Conservation (phyloP, 2,329 filamentous ascomycete species). For the Apiospora marii region DNA sequence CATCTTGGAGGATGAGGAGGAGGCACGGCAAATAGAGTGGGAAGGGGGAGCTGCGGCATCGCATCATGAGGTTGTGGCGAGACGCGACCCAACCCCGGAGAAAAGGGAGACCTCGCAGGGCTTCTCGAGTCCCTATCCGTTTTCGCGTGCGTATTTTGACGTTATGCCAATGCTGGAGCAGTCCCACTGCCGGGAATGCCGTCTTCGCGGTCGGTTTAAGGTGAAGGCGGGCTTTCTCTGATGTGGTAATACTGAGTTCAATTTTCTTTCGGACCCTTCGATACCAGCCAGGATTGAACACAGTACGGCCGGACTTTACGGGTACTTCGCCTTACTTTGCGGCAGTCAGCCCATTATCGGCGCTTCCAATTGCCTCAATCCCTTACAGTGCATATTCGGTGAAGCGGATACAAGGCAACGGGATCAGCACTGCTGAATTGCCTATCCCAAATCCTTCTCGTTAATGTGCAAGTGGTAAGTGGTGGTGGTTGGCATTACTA, state of each 20-base stretch:
- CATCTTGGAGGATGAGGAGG: not conserved
- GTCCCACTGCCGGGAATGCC: not conserved
- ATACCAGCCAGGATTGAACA: not conserved
- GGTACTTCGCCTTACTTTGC: not conserved
- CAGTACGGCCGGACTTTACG: not conserved
- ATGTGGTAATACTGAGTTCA: not conserved
- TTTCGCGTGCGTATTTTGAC: constrained; percentile 5
- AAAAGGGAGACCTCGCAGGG: not conserved
- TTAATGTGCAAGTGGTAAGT: not conserved
- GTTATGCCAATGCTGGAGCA: constrained; percentile 7
- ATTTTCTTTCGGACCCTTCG: not conserved
- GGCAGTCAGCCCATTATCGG: not conserved
- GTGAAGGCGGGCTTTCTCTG: not conserved
- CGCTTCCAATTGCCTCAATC: not conserved
- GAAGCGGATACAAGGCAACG: not conserved
- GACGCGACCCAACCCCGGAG: not conserved
- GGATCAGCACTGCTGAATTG: not conserved
- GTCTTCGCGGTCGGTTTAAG: not conserved
- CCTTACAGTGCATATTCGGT: not conserved
- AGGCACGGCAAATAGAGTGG: not conserved
- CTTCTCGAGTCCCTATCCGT: not conserved
- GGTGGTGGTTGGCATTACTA: not conserved
- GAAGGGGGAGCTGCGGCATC: not conserved
- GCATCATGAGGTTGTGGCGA: constrained; percentile 12
- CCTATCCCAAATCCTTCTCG: not conserved